These are phyloP conservation scores for Cryptosporidium andersoni DNA, from an alignment of 169 alveolate species.

Conservation along the genomic window DNA sequence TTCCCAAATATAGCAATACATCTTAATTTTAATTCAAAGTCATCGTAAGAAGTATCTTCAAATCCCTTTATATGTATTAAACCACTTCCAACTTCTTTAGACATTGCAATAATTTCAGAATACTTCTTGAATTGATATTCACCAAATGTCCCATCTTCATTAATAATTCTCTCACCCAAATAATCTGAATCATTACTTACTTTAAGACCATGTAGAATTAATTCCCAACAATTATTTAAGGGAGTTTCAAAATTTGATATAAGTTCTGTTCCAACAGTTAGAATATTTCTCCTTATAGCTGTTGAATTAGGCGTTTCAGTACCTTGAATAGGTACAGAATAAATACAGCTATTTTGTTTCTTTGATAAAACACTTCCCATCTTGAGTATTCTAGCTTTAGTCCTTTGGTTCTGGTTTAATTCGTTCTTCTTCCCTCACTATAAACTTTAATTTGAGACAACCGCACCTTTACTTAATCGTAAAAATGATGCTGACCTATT, in stretches of 20 bases:
- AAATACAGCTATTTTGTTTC: constrained; percentile 1
- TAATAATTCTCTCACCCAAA: constrained; percentile 6
- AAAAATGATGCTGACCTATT: too few relatives aligned
- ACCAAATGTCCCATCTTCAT: constrained; percentile 20
- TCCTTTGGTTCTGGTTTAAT: too few relatives aligned
- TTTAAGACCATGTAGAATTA: constrained; percentile 47
- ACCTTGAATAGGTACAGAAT: constrained; percentile 48
- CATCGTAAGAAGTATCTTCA: constrained; percentile 8
- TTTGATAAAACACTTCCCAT: constrained; percentile 50
- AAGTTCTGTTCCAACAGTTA: constrained; percentile 12
- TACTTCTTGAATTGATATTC: constrained; percentile 26
- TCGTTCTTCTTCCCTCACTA: too few relatives aligned
- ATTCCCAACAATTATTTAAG: constrained; percentile 56
- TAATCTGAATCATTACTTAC: constrained; percentile 44
- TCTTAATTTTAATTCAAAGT: constrained; percentile 16
- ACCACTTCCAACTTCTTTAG: constrained; percentile 62
- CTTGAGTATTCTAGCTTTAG: not conserved
- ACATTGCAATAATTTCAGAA: constrained; percentile 32
- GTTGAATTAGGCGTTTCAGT: constrained; percentile 36
- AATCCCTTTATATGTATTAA: constrained; percentile 13
- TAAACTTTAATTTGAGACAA: too few relatives aligned
- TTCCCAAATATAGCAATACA: constrained; percentile 46
- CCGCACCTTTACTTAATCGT: too few relatives aligned
- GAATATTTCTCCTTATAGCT: constrained; percentile 20
- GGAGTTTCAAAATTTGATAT: constrained; percentile 18